Evolutionary conservation across 2,329 filamentous ascomycete species (phyloP).

Genomic region (Pseudogymnoascus sp.): DNA sequence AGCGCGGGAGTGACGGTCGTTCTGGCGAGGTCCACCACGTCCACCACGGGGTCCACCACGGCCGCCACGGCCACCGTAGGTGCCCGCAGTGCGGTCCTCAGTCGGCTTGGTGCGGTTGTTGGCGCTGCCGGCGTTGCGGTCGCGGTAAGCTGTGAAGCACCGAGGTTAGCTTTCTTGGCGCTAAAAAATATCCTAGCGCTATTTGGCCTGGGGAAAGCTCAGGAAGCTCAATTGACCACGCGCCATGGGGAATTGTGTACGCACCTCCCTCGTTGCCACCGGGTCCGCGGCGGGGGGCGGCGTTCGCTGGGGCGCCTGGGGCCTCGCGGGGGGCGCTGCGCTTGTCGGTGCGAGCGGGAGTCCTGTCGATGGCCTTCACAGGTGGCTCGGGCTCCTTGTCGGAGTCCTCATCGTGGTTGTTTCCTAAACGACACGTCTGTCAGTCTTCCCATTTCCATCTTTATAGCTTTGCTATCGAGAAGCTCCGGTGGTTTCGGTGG

Average conservation of each 20-base stretch:
- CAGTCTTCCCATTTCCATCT: constrained; percentile 17
- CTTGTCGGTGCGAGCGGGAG: constrained; percentile 63
- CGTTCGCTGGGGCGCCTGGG: constrained; percentile 35
- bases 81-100: constrained; percentile 56
- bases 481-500: constrained; percentile 11
- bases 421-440: constrained; percentile 31
- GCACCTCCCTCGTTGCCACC: constrained; percentile 81
- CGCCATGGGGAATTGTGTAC: constrained; percentile 30
- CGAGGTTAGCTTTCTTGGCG: constrained; percentile 13
- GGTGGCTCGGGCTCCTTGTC: constrained; percentile 70
- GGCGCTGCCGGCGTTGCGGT: constrained; percentile 70
- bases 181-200: constrained; percentile 12
- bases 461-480: constrained; percentile 10
- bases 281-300: constrained; percentile 42
- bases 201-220: not conserved
- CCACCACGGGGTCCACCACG: constrained; percentile 22
- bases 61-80: constrained; percentile 49
- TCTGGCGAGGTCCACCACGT: constrained; percentile 14
- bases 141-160: constrained; percentile 64
- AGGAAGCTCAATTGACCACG: constrained; percentile 13
- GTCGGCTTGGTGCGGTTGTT: constrained; percentile 75
- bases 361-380: constrained; percentile 84
- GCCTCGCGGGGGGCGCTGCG: constrained; percentile 74
- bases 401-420: constrained; percentile 54
- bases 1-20: constrained; percentile 30